Evolutionary conservation across 176 grass and related monocot genomes (phyloP).

Genomic region (Avena insularis): DNA sequence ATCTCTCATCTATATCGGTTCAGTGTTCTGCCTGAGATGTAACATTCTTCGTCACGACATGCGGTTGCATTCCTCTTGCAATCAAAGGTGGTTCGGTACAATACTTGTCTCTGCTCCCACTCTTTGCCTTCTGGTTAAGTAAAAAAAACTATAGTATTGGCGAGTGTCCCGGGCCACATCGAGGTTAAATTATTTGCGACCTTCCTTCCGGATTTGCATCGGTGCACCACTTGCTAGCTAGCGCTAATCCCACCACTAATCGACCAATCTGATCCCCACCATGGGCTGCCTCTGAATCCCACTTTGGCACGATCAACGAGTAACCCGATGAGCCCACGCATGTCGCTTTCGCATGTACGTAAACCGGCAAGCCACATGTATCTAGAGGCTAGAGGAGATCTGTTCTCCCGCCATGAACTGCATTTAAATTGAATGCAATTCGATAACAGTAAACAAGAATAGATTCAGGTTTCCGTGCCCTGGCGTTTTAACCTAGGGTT

Average conservation of each 20-base stretch:
- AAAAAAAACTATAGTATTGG: background rate
- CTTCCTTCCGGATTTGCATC: too few species aligned
- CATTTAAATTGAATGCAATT: too few species aligned
- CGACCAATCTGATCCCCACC: slow-evolving; percentile 9
- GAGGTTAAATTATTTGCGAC: background rate
- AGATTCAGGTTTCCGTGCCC: too few species aligned
- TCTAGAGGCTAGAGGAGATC: too few species aligned
- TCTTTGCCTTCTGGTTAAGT: too few species aligned
- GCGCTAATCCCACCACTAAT: slow-evolving; percentile 38
- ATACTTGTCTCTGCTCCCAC: too few species aligned
- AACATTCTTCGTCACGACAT: slow-evolving; percentile 38
- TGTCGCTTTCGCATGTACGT: background rate
- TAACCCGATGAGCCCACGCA: background rate
- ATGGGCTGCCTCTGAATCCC: background rate
- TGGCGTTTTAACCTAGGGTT: too few species aligned
- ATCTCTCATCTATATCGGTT: slow-evolving; percentile 13
- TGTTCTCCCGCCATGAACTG: too few species aligned
- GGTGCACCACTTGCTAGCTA: background rate
- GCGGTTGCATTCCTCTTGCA: slow-evolving; percentile 27
- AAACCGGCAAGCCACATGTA: background rate
- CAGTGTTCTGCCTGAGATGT: slow-evolving; percentile 22
- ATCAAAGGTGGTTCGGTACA: background rate
- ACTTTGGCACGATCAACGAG: slow-evolving; percentile 22
- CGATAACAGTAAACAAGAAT: too few species aligned
- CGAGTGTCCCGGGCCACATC: background rate